Percentiles rank a stretch among this genome's conserved stretches.
Evolutionary conservation across 441 rosid species (phyloP).

Genomic region (Pelargonium cotyledonis): DNA sequence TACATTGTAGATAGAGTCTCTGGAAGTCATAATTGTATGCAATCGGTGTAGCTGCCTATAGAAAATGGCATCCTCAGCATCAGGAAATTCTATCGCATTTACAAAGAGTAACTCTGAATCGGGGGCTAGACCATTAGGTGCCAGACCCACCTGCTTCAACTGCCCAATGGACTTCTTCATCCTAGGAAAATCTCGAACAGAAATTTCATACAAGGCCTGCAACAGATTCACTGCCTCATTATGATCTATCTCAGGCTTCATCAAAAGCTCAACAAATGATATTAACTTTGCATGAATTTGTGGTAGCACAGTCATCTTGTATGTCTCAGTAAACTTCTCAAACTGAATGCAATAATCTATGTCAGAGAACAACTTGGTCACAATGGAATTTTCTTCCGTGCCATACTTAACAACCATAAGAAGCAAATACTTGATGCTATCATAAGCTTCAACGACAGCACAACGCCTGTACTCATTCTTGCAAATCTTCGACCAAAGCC

Average conservation of each 20-base stretch:
- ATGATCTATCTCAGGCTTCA: slow-evolving; percentile 13
- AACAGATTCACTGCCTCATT: neutral
- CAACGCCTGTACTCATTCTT: slow-evolving; percentile 16
- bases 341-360: slow-evolving; percentile 14
- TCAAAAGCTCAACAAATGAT: slow-evolving; percentile 11
- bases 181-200: neutral
- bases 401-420: slow-evolving; percentile 9
- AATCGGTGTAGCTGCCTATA: neutral
- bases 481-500: slow-evolving; percentile 17
- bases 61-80: neutral
- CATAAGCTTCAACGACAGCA: slow-evolving; percentile 22
- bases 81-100: neutral
- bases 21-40: slow-evolving; percentile 13
- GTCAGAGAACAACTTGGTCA: slow-evolving; percentile 19
- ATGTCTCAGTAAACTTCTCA: slow-evolving; percentile 19
- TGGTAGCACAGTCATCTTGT: slow-evolving; percentile 19
- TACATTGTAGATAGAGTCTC: slow-evolving; percentile 21
- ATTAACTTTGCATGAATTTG: slow-evolving; percentile 15
- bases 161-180: neutral
- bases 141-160: slow-evolving; percentile 4
- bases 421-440: slow-evolving; percentile 10
- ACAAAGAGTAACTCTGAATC: neutral
- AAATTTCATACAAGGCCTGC: neutral
- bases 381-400: slow-evolving; percentile 17
- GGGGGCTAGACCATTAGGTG: neutral